Conservation (phyloP, 2,329 filamentous ascomycete species). For the Fusarium bulbicola region DNA sequence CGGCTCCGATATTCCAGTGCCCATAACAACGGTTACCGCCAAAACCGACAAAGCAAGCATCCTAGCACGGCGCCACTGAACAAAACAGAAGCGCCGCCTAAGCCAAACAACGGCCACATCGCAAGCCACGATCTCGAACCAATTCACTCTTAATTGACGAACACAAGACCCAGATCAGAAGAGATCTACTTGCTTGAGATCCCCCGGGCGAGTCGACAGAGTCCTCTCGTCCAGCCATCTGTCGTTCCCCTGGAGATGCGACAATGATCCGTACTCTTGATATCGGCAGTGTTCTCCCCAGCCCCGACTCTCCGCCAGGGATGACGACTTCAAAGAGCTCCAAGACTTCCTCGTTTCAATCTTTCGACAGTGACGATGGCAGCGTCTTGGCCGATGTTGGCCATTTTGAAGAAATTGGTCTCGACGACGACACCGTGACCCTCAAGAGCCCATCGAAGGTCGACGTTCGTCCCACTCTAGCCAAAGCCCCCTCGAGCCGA, state of each 20-base stretch:
- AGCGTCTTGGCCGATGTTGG: constrained; percentile 75
- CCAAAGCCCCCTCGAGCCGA: constrained; percentile 43
- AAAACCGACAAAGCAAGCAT: constrained; percentile 18
- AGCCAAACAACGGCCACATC: constrained; percentile 15
- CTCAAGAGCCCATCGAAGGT: constrained; percentile 59
- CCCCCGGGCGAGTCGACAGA: constrained; percentile 19
- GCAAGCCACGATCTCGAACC: constrained; percentile 9
- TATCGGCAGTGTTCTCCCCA: constrained; percentile 43
- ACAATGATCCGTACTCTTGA: constrained; percentile 49
- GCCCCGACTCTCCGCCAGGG: constrained; percentile 59
- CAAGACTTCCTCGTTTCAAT: constrained; percentile 88
- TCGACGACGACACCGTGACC: constrained; percentile 70
- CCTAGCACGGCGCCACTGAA: constrained; percentile 23
- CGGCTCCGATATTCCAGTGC: constrained; percentile 35
- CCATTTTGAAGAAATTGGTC: constrained; percentile 93
- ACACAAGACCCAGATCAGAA: not conserved
- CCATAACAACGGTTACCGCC: constrained; percentile 36
- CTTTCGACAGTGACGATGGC: constrained; percentile 78
- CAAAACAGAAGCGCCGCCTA: constrained; percentile 32
- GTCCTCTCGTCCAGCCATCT: constrained; percentile 22
- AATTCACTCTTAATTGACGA: not conserved
- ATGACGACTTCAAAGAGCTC: constrained; percentile 87
- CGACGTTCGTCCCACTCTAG: constrained; percentile 48
- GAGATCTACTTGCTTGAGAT: not conserved
- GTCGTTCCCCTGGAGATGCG: constrained; percentile 42